Conservation (phyloP, 352 stramenopile genomes). For the Phytophthora multivora region DNA sequence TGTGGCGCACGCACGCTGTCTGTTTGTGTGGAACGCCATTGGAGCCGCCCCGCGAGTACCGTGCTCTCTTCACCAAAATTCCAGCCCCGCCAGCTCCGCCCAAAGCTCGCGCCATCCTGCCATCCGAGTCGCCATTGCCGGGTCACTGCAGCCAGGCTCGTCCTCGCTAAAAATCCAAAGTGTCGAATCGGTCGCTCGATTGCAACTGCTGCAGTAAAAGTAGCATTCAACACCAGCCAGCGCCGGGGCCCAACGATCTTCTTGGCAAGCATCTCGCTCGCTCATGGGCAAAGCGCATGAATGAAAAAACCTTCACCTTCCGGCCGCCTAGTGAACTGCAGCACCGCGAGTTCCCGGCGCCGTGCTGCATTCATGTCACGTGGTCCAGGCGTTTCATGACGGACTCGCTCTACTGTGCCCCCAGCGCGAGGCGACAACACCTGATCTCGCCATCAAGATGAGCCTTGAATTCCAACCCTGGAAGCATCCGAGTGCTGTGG, state of each 20-base stretch:
- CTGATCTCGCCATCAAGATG: slow-evolving; percentile 33
- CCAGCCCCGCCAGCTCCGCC: slow-evolving; percentile 5
- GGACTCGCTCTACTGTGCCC: slow-evolving; percentile 19
- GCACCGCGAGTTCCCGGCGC: slow-evolving; percentile 20
- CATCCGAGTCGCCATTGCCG: neutral
- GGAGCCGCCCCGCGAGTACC: neutral
- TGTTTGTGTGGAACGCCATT: slow-evolving; percentile 25
- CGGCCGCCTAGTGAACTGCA: slow-evolving; percentile 15
- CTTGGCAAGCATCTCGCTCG: slow-evolving; percentile 2
- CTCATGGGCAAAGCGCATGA: slow-evolving; percentile 9
- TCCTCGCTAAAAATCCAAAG: slow-evolving; percentile 23
- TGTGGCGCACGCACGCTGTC: slow-evolving; percentile 22
- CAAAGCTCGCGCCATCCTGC: slow-evolving; percentile 9
- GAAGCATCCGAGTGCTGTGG: no score
- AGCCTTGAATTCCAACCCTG: neutral
- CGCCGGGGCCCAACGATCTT: neutral
- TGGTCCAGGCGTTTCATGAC: slow-evolving; percentile 7
- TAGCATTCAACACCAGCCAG: slow-evolving; percentile 13
- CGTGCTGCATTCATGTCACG: slow-evolving; percentile 26
- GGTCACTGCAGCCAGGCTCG: slow-evolving; percentile 23
- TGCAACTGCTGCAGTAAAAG: slow-evolving; percentile 17
- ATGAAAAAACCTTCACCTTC: neutral
- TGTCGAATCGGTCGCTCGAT: slow-evolving; percentile 42
- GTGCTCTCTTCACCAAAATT: slow-evolving; percentile 32
- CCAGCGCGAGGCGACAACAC: slow-evolving; percentile 22